Evolutionary conservation across 352 stramenopile species (phyloP), one percentile per base, ranked within the genome.

Genomic region (Pythium biforme): DNA sequence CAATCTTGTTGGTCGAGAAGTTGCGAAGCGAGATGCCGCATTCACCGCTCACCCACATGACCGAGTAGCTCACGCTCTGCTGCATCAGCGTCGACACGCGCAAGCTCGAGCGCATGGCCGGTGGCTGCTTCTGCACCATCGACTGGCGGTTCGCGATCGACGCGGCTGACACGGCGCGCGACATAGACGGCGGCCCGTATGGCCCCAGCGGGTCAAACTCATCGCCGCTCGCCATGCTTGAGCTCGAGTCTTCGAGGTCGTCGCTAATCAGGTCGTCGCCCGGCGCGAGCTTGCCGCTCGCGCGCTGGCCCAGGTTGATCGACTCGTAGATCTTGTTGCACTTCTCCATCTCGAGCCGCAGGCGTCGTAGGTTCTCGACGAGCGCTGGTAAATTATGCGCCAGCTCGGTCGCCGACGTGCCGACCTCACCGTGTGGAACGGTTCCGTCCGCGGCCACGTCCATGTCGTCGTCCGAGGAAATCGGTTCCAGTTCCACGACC

Each of bases 21-120:
- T 92, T 92, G 62, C 83, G 84, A 37, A 94, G 65, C 49, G 85
- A 92, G 68, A 94, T 94, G 50, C 85, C 85, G 53, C 84, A 90
- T 64, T 94, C 85, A 40, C 85, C 85, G 51, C 79, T 89, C 10
- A 89, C 78, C 83, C 83, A 94, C 63, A 88, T 89, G 51, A 92
- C 85, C 17, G 78, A 78, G 59, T 92, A 94, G 47, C 81, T 69
- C 31, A 68, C 49, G 22, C 50, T 68, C 11, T 48, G 47, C 27
- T 59, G 43, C 19, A 67, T 49, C 15, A 60, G 23, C 14, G 51
- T 55, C 7, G 54, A 57, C 37, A 70, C 39, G 22, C 56, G 51
- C 51, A 63, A 26, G 31, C 59, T 72, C 29, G 58, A 55, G 20
- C 58, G 65, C 22, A 60, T 40, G 19, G 57, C 43, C 29, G 25